These are phyloP conservation scores for Cyanidiococcus yangmingshanensis DNA, from an alignment of 23 red algal genomes.

Conservation along the genomic window DNA sequence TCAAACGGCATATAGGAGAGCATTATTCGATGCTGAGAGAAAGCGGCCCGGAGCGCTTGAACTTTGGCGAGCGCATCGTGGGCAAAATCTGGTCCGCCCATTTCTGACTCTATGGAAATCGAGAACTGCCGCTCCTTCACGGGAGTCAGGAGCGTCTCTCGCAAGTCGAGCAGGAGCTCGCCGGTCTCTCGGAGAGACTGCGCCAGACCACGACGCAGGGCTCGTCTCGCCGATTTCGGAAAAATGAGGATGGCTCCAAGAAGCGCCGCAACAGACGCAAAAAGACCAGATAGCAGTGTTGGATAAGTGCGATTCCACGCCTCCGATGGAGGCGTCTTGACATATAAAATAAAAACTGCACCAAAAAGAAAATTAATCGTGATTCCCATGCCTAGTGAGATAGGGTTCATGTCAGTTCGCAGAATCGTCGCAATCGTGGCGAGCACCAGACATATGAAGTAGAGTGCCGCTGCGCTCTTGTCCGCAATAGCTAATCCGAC, in stretches of 20 bases:
- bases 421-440: conserved; percentile 27
- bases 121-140: neutral
- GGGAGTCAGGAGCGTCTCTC: neutral
- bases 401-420: conserved; percentile 23
- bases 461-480: conserved; percentile 25
- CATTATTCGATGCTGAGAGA: conserved; percentile 23
- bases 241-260: conserved; percentile 23
- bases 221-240: conserved; percentile 13
- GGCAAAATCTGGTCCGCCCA: neutral
- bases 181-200: conserved; percentile 6
- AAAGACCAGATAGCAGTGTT: conserved; percentile 11
- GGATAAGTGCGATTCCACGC: conserved; percentile 30
- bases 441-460: conserved; percentile 21
- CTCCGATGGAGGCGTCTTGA: conserved; percentile 29
- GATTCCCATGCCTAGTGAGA: conserved; percentile 20
- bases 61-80: neutral
- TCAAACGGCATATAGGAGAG: conserved; percentile 26
- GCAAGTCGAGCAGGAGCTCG: neutral
- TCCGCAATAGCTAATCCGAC: conserved; percentile 30
- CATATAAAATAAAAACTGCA: conserved; percentile 28
- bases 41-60: conserved; percentile 6
- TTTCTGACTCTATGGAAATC: neutral
- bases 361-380: conserved; percentile 33
- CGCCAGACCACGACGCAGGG: conserved; percentile 15
- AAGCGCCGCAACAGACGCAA: conserved; percentile 21